Conservation (phyloP, 805 yeast species). For the Suhomyces pyralidae region DNA sequence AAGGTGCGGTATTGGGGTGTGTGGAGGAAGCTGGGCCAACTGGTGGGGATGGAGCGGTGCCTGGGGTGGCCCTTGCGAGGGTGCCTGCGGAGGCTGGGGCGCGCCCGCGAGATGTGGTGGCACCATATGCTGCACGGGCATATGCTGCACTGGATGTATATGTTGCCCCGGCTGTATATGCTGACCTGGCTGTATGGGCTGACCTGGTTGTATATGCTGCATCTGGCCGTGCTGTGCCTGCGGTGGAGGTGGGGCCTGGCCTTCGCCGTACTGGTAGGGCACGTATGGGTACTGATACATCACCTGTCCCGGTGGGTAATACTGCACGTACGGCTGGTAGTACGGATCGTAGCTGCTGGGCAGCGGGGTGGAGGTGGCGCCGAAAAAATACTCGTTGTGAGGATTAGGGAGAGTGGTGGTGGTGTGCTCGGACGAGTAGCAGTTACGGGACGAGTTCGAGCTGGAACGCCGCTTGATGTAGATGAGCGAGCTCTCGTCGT, state of each 20-base stretch:
- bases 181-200: background rate
- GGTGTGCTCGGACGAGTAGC: constrained; percentile 7
- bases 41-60: background rate
- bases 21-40: constrained; percentile 1
- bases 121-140: background rate
- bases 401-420: constrained; percentile 7
- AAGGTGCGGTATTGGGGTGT: background rate
- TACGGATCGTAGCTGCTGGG: constrained; percentile 6
- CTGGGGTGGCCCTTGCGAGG: background rate
- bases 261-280: background rate
- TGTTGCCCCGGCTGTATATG: background rate
- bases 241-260: background rate
- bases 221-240: background rate
- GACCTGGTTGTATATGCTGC: background rate
- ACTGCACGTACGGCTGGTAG: constrained; percentile 3
- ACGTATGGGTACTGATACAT: background rate
- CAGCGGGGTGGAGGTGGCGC: constrained; percentile 7
- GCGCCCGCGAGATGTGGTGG: background rate
- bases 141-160: background rate
- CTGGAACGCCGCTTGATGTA: constrained; percentile 49
- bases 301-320: background rate
- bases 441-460: constrained; percentile 25
- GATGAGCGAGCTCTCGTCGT: constrained; percentile 43
- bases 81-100: background rate
- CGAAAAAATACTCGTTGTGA: constrained; percentile 8